Conservation (phyloP, 352 stramenopile species). For the Phytophthora cactorum region DNA sequence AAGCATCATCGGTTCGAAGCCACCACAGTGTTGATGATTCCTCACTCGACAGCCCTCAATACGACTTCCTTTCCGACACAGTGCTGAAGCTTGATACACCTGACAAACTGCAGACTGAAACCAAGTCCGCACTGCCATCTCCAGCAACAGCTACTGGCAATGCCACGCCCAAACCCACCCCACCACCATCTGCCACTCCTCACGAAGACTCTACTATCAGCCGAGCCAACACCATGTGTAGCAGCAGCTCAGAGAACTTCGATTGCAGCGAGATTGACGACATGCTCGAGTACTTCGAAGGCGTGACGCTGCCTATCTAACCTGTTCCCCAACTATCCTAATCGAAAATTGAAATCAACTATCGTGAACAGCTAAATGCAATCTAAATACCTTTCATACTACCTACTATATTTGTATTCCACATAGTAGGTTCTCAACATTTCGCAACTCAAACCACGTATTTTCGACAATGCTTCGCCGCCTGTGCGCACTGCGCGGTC, state of each 20-base stretch:
- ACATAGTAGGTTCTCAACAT: constrained; percentile 6
- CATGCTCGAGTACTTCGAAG: constrained; percentile 81
- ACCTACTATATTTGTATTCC: constrained; percentile 3
- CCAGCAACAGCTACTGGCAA: constrained; percentile 4
- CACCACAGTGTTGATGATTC: constrained; percentile 5
- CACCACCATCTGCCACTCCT: not conserved
- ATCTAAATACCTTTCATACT: constrained; percentile 3
- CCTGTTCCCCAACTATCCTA: not conserved
- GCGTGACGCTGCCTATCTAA: constrained; percentile 67
- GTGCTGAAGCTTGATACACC: constrained; percentile 24
- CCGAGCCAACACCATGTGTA: constrained; percentile 26
- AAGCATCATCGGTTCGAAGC: constrained; percentile 14
- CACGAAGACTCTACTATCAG: constrained; percentile 10
- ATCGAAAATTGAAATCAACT: constrained; percentile 8
- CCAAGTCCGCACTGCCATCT: constrained; percentile 9
- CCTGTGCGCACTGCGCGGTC: constrained; percentile 6
- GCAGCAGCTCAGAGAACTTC: constrained; percentile 40
- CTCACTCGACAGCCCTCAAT: constrained; percentile 13
- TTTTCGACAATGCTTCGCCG: constrained; percentile 22
- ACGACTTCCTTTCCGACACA: constrained; percentile 29
- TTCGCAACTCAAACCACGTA: constrained; percentile 7
- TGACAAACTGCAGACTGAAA: constrained; percentile 14
- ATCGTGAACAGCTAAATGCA: too few species aligned
- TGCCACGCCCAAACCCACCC: not conserved
- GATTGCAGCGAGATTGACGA: constrained; percentile 67